Evolutionary conservation across 2,329 filamentous ascomycete genomes (phyloP), one percentile per base, ranked within the genome.

Genomic region (Acephala macrosclerotiorum): DNA sequence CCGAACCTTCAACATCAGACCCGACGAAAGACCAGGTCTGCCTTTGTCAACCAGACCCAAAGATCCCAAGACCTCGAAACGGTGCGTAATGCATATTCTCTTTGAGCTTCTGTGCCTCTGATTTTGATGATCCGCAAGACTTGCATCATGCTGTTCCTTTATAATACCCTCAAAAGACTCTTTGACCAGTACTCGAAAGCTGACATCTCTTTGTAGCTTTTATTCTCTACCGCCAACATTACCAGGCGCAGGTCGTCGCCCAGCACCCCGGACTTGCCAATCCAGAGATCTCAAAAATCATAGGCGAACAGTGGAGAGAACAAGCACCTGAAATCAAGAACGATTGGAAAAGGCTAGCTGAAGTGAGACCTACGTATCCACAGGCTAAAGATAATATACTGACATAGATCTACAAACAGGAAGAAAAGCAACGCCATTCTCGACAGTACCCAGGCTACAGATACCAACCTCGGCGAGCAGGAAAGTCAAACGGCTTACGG

Each of bases 171-270:
- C 57, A 60, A 70, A 69, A 63, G 66, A 57, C 25, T 53, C 68
- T 70, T 73, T 73, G 67, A 71, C 22, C n/a, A n/a, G 55, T 66
- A 68, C 71, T 72, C 70, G 71, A 76, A 75, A 70, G 75, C 70
- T 71, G 65, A 72, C 53, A 38, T 40, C 66, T 72, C 77, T 75
- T 77, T 77, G 69, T 78, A 99, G 96, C 95, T 59, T 99, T 99
- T 81, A 99, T 99, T 71, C 85, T 99, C 73, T 99, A 97, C 82
- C 93, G 96, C 45, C 94, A 98, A 77, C 91, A 96, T 78, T 91
- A 96, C 74, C 95, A 98, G 79, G 89, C 91, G 20, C 84, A 88
- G 58, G 93, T 98, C 59, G 91, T 94, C 42, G 85, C 89, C 61
- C 86, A 92, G 72, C 87, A 97, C 74, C 95, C 94, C n/a, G 92